Evolutionary conservation across 371 early-diverging fungal genomes (phyloP).

Genomic region (Capniomyces stellatus): DNA sequence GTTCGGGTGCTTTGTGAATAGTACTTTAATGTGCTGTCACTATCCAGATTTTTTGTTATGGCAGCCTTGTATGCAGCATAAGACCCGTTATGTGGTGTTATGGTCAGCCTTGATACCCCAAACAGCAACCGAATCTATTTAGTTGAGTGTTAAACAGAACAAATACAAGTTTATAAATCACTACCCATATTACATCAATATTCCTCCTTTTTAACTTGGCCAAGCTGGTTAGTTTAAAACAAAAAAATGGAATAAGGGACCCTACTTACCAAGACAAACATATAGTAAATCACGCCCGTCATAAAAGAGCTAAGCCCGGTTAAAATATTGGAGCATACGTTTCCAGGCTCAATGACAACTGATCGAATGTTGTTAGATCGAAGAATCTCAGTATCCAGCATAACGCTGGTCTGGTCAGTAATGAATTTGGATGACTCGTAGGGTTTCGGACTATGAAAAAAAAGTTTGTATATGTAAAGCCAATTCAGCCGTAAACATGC

Average conservation of each 20-base stretch:
- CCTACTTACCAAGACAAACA: conserved; percentile 14
- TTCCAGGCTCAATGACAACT: conserved; percentile 48
- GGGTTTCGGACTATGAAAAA: conserved; percentile 23
- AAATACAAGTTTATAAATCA: neutral
- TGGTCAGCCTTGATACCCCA: conserved; percentile 39
- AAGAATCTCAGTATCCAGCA: conserved; percentile 19
- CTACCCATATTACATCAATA: neutral
- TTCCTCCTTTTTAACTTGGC: neutral
- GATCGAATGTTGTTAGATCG: conserved; percentile 19
- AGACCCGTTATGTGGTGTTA: conserved; percentile 34
- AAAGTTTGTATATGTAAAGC: neutral
- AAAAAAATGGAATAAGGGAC: neutral
- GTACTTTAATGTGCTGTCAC: conserved; percentile 32
- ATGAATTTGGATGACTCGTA: conserved; percentile 70
- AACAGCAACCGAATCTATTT: conserved; percentile 16
- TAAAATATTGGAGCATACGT: conserved; percentile 44
- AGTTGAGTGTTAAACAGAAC: no score
- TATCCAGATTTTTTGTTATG: conserved; percentile 12
- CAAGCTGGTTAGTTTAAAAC: neutral
- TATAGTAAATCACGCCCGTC: conserved; percentile 23
- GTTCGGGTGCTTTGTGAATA: conserved; percentile 18
- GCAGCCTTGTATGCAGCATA: conserved; percentile 32
- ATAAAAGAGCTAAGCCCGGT: conserved; percentile 18
- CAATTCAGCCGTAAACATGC: no score
- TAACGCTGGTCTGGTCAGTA: conserved; percentile 37